Evolutionary conservation across 169 alveolate genomes (phyloP), one percentile per base, ranked within the genome.

Genomic region (Eimeria falciformis): DNA sequence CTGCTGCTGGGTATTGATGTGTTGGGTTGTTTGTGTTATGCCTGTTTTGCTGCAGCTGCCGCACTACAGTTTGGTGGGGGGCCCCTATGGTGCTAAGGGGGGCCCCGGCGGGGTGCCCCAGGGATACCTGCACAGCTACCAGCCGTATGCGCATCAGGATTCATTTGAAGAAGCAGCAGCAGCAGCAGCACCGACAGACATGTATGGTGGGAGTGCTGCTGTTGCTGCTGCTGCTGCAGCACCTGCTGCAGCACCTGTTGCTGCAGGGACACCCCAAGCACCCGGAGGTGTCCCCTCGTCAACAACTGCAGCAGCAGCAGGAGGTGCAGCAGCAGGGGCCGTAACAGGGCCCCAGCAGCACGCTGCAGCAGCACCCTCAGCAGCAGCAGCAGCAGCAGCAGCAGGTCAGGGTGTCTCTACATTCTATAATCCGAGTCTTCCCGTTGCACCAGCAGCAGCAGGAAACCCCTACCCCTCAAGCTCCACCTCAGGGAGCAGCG

Each of bases 51-150:
- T 73, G 85, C 85, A 75, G 85, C 66, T 75, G 62, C 85, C 85
- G 85, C 85, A 75, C 65, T 75, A 75, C 62, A 65, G 85, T n/a
- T 43, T 75, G 14, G 46, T 75, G 85, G 85, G 85, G 66, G 85
- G 85, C 85, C 85, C 85, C 65, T 75, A 75, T 7, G 85, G 85
- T n/a, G 85, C 85, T 2, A 75, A 75, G 65, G 85, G 85, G 37
- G 85, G 85, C 58, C 85, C 85, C 46, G 85, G 85, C 27, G 85
- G 55, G 33, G 55, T 75, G 65, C 85, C 85, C 18, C 85, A 75
- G 85, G 85, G 85, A 21, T 75, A 75, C 12, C 40, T 75, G 85
- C 85, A 75, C 85, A 75, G 46, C 62, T 75, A 75, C 66, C 85
- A 43, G 6, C 85, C 85, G 2, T 75, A 75, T 21, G 40, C 85